Evolutionary conservation across 2,329 filamentous ascomycete genomes (phyloP), one percentile per base, ranked within the genome.

Genomic region (Monilinia polystroma): DNA sequence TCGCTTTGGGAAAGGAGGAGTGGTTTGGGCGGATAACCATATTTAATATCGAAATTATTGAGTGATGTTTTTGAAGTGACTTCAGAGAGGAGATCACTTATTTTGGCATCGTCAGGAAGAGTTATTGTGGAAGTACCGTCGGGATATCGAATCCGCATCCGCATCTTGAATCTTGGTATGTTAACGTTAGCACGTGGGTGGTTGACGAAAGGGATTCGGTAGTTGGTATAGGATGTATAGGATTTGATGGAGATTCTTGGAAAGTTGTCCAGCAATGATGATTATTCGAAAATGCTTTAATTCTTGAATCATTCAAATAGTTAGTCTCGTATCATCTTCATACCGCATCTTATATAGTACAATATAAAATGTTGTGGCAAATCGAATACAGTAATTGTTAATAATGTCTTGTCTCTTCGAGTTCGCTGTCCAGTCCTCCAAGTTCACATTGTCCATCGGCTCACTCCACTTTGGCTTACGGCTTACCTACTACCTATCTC

Each of bases 11-110:
- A 82, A 12, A 89, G 80, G 47, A 87, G 82, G 20, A 98, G 83
- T 0, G 86, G 81, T 74, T 89, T 87, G 32, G 91, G 88, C 0
- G 94, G 94, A 73, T 90, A 96, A 47, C 92, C 92, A 78, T 90
- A 92, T 81, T 95, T 97, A 69, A 96, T 81, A 54, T 90, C 85
- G 74, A 94, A 93, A 18, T 82, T 81, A 8, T 81, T 74, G 20
- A 94, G 81, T 5, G 85, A 85, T 1, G 90, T 91, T 73, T 86
- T 85, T 60, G 84, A 79, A 63, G 82, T 82, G 73, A 93, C 87
- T 60, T 85, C 81, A 4, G 82, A 76, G 57, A 88, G 80, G 1
- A 93, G 81, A 64, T 87, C 82, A 58, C 79, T 80, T 56, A 92
- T 83, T 4, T 86, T 90, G 63, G 91, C 89, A 68, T 85, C 80